Percentiles rank a stretch among this genome's conserved stretches.
Conservation (phyloP, 805 yeast species). For the Cyberlindnera maritima region DNA sequence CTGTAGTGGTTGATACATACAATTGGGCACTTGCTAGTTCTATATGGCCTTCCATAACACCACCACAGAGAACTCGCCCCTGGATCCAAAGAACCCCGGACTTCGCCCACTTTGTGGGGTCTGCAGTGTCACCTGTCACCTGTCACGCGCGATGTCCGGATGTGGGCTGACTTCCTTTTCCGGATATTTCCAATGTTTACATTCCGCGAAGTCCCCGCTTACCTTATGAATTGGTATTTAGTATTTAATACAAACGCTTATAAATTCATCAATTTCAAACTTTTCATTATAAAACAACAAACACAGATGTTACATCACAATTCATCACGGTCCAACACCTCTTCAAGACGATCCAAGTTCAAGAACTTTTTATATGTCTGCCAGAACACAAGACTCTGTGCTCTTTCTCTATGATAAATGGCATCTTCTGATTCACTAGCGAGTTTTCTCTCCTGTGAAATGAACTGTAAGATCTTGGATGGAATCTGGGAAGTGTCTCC, state of each 20-base stretch:
- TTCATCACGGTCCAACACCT: constrained; percentile 11
- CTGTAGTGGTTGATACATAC: too few species aligned
- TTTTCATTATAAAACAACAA: too few species aligned
- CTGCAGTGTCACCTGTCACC: neutral
- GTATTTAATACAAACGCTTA: neutral
- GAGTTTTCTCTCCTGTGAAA: constrained; percentile 5
- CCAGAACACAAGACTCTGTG: constrained; percentile 11
- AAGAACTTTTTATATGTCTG: constrained; percentile 7
- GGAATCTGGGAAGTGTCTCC: constrained; percentile 2
- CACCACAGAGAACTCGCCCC: too few species aligned
- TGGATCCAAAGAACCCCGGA: too few species aligned
- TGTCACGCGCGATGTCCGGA: neutral
- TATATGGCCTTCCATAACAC: too few species aligned
- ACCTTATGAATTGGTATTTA: too few species aligned
- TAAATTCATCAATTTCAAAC: neutral
- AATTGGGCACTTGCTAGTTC: too few species aligned
- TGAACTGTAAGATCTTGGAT: neutral
- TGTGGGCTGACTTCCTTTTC: neutral
- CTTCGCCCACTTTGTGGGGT: too few species aligned
- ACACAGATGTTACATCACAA: too few species aligned
- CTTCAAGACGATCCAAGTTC: constrained; percentile 9
- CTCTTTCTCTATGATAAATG: constrained; percentile 4
- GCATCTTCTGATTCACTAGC: constrained; percentile 6
- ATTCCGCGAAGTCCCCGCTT: too few species aligned
- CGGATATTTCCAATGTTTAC: too few species aligned